Conservation (phyloP, 1,139 yeast species). For the Geotrichum phurueaensis region DNA sequence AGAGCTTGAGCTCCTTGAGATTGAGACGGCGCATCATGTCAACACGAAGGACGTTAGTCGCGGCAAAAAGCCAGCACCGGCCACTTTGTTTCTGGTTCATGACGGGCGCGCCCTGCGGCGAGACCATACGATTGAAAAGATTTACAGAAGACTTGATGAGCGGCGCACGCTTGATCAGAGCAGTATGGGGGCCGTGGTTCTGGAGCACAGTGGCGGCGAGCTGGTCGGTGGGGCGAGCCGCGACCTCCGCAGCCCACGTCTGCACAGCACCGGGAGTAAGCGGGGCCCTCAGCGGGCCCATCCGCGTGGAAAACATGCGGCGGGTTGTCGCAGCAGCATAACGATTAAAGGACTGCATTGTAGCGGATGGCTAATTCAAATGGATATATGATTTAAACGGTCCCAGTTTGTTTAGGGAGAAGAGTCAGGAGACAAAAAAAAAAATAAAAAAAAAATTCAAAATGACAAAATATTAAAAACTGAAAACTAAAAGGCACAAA, state of each 20-base stretch:
- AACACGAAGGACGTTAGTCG: slow-evolving; percentile 63
- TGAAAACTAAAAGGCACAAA: neutral
- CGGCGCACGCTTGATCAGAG: slow-evolving; percentile 40
- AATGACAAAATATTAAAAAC: neutral
- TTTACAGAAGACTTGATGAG: slow-evolving; percentile 38
- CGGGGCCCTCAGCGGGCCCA: neutral
- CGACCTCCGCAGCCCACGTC: neutral
- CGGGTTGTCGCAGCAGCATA: neutral
- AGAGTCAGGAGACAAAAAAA: neutral
- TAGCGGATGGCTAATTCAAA: neutral
- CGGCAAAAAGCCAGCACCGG: slow-evolving; percentile 83
- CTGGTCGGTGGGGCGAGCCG: slow-evolving; percentile 23
- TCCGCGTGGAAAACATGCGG: neutral
- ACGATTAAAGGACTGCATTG: neutral
- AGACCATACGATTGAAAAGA: slow-evolving; percentile 55
- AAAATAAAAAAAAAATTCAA: neutral
- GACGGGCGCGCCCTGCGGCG: slow-evolving; percentile 60
- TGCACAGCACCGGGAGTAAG: neutral
- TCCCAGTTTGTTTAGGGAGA: neutral
- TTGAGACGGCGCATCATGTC: slow-evolving; percentile 56
- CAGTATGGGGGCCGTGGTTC: slow-evolving; percentile 32
- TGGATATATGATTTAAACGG: neutral
- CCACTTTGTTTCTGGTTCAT: slow-evolving; percentile 75
- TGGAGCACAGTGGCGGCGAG: slow-evolving; percentile 33
- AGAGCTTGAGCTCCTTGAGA: slow-evolving; percentile 62